Evolutionary conservation across 2,329 filamentous ascomycete genomes (phyloP), one percentile per base, ranked within the genome.

Genomic region (Aspergillus jensenii): DNA sequence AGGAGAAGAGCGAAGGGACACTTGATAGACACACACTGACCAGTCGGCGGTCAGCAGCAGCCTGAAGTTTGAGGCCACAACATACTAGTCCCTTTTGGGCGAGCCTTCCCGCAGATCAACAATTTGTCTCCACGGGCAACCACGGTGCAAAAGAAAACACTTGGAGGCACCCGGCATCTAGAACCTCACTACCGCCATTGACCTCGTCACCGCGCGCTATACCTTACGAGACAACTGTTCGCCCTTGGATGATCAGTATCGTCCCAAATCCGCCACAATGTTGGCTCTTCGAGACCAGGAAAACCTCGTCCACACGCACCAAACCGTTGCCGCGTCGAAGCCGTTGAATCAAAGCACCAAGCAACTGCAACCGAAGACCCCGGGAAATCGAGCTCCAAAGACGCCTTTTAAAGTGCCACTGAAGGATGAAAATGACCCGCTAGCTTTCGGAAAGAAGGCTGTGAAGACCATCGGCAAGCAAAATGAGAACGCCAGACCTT

Each of bases 201-300:
- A 39, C 40, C 27, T 43, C 12, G 19, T 53, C 45, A 49, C 25
- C 45, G 46, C 35, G 14, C 37, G 35, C 45, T 19, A 19, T 17
- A 23, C 12, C 39, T 6, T 3, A 41, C 23, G 14, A n/a, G 17
- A 45, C 35, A 21, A 43, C 12, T 49, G 14, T 27, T 40, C 14
- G 7, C 23, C 35, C 19, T 55, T 68, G 59, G 52, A 71, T 70
- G 67, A 62, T 40, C 44, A 64, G 40, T 27, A 17, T 41, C 35
- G 58, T 52, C 55, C 27, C 59, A 19, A 31, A 63, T 56, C 58
- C 60, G 67, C 65, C 68, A 79, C 61, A 59, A 96, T 93, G 91
- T 81, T 91, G 71, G 90, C 90, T 60, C 82, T 88, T 70, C 85
- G 87, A 67, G 90, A 96, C 75, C 91, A 96, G 78, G 93, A 97